Percentiles rank a stretch among this genome's conserved stretches.
Evolutionary conservation across 1,284 basidiomycete species (phyloP).

Genomic region (Rhodotorula sp.): DNA sequence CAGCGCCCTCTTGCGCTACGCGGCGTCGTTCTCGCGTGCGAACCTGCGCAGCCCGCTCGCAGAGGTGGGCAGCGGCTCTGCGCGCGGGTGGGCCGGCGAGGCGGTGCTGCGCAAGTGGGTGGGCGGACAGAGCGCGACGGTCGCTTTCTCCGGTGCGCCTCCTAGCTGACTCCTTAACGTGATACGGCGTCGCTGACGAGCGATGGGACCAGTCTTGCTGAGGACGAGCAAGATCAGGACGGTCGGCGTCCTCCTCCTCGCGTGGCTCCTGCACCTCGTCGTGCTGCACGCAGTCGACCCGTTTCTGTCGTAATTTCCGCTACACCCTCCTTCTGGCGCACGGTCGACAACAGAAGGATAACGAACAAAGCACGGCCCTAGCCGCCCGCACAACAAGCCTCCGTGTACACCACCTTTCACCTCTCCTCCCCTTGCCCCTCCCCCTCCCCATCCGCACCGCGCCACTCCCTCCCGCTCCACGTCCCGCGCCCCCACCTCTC

Average conservation of each 20-base stretch:
- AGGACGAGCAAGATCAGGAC: constrained; percentile 2
- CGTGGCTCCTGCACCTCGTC: constrained; percentile 26
- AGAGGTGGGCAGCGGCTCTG: constrained; percentile 20
- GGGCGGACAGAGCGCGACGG: constrained; percentile 24
- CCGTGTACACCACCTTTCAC: neutral
- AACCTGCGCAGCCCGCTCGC: constrained; percentile 15
- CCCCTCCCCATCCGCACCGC: neutral
- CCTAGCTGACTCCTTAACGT: no score
- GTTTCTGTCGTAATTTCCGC: neutral
- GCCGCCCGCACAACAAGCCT: no score
- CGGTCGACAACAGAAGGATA: neutral
- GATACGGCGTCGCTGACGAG: no score
- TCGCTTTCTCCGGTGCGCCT: constrained; percentile 28
- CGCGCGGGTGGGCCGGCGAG: constrained; percentile 35
- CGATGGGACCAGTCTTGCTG: constrained; percentile 7
- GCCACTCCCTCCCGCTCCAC: neutral
- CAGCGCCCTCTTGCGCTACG: neutral
- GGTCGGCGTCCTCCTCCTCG: constrained; percentile 7
- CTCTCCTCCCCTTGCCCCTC: neutral
- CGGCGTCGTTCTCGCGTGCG: constrained; percentile 16
- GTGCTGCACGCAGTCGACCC: constrained; percentile 24
- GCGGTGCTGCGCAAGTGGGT: constrained; percentile 32
- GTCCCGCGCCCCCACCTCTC: neutral
- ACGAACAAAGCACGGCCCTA: neutral
- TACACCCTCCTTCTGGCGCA: no score